A percentile compares a stretch with the other conserved stretches of the same genome.
Evolutionary conservation across 805 yeast genomes (phyloP).

Genomic region (Scheffersomyces amazonensis): DNA sequence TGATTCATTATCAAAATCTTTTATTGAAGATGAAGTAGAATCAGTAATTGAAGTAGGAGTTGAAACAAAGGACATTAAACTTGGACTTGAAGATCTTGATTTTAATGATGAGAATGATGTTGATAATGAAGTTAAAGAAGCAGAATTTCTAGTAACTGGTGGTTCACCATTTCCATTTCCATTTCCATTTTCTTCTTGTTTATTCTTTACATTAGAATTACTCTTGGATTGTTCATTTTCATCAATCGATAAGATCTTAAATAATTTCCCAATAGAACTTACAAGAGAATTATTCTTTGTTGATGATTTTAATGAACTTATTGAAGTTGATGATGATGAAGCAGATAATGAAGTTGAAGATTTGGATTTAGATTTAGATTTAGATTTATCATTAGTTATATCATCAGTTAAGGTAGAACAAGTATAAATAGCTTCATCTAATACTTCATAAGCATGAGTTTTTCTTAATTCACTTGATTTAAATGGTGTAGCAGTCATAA

Average conservation of each 20-base stretch:
- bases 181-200: neutral
- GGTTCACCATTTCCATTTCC: neutral
- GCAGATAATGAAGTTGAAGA: slow-evolving; percentile 3
- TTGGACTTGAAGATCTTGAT: slow-evolving; percentile 37
- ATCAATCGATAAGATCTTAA: slow-evolving; percentile 34
- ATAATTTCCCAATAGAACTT: slow-evolving; percentile 31
- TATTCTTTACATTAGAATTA: slow-evolving; percentile 1
- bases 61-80: slow-evolving; percentile 34
- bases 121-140: slow-evolving; percentile 35
- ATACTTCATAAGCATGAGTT: slow-evolving; percentile 59
- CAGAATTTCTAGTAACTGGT: slow-evolving; percentile 22
- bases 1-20: slow-evolving; percentile 27
- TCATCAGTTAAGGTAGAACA: slow-evolving; percentile 21
- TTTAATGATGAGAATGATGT: slow-evolving; percentile 26
- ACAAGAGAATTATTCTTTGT: slow-evolving; percentile 19
- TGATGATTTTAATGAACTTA: neutral
- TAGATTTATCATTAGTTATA: neutral
- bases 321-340: neutral
- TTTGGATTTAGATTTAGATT: neutral
- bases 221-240: slow-evolving; percentile 10
- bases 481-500: slow-evolving; percentile 13
- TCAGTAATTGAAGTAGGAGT: slow-evolving; percentile 36
- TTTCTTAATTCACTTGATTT: slow-evolving; percentile 39
- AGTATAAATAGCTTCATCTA: slow-evolving; percentile 62
- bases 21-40: slow-evolving; percentile 26